Evolutionary conservation across 2,329 filamentous ascomycete genomes (phyloP), one percentile per base, ranked within the genome.

Genomic region (Beauveria brongniartii): DNA sequence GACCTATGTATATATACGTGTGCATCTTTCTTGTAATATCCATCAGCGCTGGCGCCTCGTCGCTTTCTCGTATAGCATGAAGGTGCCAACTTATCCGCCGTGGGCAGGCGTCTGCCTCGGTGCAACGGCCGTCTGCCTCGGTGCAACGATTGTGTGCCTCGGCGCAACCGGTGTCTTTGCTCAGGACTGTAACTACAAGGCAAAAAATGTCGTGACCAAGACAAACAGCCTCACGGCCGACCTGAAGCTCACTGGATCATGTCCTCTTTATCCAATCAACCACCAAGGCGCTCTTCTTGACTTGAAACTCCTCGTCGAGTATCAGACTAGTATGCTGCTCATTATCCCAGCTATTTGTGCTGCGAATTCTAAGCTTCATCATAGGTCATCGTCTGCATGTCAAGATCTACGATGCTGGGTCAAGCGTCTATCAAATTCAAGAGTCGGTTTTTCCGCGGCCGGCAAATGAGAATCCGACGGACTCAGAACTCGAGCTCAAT

Each of bases 381-480:
- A 50, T 28, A 87, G 86, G 84, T 50, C 77, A 81, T 24, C 85
- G 88, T n/a, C 80, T 92, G 3, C 89, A 91, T 69, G 85, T 92
- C 68, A 82, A 88, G 67, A 90, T 92, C 61, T 84, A 87, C 64
- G 90, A 93, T 71, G 79, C 81, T 6, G 82, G 77, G n/a, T 80
- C 87, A 64, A 79, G 84, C 30, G 87, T 89, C 52, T 93, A 90
- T 67, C 89, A 92, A 70, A 83, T 93, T 1, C 89, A 89, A 14
- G 84, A 87, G 41, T 81, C 81, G 3, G 83, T 91, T 28, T 76
- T 92, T 24, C 80, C 86, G 3, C 82, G 88, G 1, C 75, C 75
- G 2, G 67, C 44, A 47, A 47, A 47, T 24, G 44, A 47, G 54
- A 20, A 1, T 30, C 43, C 8, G 16, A 22, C 14, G 5, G 8